Evolutionary conservation across 2,329 filamentous ascomycete genomes (phyloP), one percentile per base, ranked within the genome.

Genomic region (Dothidotthia symphoricarpi): DNA sequence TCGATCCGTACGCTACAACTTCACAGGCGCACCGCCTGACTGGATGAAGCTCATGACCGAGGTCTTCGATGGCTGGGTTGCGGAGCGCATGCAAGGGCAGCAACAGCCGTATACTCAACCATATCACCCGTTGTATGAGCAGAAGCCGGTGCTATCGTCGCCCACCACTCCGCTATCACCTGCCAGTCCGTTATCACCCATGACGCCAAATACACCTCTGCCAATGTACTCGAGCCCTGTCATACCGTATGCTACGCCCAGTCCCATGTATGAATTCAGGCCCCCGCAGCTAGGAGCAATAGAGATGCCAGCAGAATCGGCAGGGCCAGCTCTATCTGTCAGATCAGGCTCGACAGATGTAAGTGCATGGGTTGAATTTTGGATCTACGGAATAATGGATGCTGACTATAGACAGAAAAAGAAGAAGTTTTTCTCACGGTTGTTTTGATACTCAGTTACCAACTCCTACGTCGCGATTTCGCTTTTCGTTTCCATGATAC

Each of bases 21-120:
- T 66, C 43, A 55, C 52, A 2, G 59, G 58, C 13, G 53, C 48
- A 1, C 57, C 57, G 6, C 39, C 49, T 11, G 57, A 64, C 41
- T 66, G 61, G 61, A 57, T 61, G 51, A 46, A 46, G 27, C 60
- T 61, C 14, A 64, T 64, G 53, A 55, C 55, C 2, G 53, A 63
- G 27, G 59, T 63, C 10, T 63, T 64, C 30, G 38, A 45, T 6
- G 38, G 55, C 14, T 64, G 61, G 62, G 51, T 53, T 24, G 45
- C 44, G 11, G 59, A 63, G 27, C 51, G 55, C 28, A 9, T 47
- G 36, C 48, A 50, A 16, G 48, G 35, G 26, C 51, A 56, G 22
- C 53, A 44, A 13, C 45, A 45, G 14, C 41, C 41, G 16, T 42
- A 19, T 13, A 25, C 27, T 3, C 31, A 36, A 22, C 22, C 34